A percentile compares a stretch with the other conserved stretches of the same genome.
Conservation (phyloP, 106 monocot species). For the Agapanthus africanus region DNA sequence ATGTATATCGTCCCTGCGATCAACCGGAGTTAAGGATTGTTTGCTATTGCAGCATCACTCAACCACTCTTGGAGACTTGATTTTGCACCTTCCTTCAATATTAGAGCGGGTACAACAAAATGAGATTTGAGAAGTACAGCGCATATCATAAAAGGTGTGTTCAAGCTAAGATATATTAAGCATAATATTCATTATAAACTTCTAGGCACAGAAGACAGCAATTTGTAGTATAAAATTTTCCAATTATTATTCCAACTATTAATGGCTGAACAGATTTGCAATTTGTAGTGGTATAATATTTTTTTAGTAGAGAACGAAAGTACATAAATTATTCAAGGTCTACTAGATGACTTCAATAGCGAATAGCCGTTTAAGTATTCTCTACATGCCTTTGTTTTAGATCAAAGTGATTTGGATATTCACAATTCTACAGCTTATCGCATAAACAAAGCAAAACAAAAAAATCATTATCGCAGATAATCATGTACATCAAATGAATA, state of each 20-base stretch:
- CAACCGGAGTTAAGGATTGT: constrained; percentile 63
- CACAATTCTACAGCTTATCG: background rate
- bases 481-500: too few species aligned
- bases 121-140: background rate
- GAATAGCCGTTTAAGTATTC: background rate
- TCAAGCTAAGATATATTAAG: background rate
- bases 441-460: background rate
- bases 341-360: background rate
- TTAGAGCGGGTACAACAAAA: background rate
- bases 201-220: too few species aligned
- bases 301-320: background rate
- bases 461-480: too few species aligned
- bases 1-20: constrained; percentile 88
- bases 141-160: background rate
- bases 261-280: too few species aligned
- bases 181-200: background rate
- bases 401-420: background rate
- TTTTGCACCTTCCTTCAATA: constrained; percentile 62
- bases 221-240: too few species aligned
- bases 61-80: constrained; percentile 75
- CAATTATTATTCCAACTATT: too few species aligned
- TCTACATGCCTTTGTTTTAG: background rate
- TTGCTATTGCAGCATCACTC: constrained; percentile 77
- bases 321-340: background rate
- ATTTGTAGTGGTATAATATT: too few species aligned